phyloP scores from a whole-genome alignment of 495 filamentous ascomycete species.

The Penicillium ochrochloron region DNA sequence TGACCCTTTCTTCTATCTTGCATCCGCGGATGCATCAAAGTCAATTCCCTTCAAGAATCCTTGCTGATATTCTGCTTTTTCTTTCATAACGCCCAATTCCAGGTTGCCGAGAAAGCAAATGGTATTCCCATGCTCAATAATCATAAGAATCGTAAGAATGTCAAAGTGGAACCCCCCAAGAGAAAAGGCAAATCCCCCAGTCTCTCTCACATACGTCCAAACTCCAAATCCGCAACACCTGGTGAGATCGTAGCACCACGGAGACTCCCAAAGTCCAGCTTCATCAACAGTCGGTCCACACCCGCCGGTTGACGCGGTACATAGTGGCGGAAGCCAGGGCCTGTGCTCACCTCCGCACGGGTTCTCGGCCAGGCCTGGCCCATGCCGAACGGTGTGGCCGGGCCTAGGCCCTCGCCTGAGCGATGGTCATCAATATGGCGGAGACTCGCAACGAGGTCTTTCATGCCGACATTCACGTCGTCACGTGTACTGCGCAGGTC shows the following conservation, averaged over 20 bases:
- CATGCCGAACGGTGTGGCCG: constrained; percentile 18
- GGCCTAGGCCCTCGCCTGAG: constrained; percentile 44
- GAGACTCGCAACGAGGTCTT: constrained; percentile 62
- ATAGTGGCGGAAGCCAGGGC: constrained; percentile 52
- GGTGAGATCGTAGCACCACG: constrained; percentile 21
- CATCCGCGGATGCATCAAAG: constrained; percentile 14
- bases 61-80: neutral
- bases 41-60: constrained; percentile 4
- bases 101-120: constrained; percentile 1
- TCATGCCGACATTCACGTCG: constrained; percentile 58
- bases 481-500: constrained; percentile 52
- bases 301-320: constrained; percentile 69
- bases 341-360: constrained; percentile 18
- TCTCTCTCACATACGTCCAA: constrained; percentile 9
- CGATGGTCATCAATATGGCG: constrained; percentile 61
- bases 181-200: neutral
- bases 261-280: constrained; percentile 72
- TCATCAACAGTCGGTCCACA: constrained; percentile 82
- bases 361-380: constrained; percentile 21
- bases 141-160: constrained; percentile 6
- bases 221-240: constrained; percentile 16
- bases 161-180: neutral
- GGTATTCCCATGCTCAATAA: constrained; percentile 3
- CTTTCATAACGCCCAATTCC: neutral
- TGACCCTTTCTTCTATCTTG: constrained; percentile 9